phyloP scores from a whole-genome alignment of 129 eudicot genomes.

The Mikania micrantha region DNA sequence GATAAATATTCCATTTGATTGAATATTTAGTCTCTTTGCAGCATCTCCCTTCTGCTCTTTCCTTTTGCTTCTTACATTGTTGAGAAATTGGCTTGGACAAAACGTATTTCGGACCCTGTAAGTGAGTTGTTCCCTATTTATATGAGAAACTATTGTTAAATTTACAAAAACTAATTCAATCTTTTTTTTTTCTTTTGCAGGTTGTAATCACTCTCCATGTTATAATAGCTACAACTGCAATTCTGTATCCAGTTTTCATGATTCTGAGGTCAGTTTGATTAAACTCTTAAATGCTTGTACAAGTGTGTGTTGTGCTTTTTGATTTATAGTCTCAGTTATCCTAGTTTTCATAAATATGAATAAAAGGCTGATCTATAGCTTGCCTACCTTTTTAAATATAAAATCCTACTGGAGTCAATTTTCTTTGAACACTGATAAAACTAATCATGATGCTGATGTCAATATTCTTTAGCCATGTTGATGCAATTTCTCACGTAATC shows the following conservation, averaged over 20 bases:
- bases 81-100: conserved; percentile 66
- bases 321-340: background rate
- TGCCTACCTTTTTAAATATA: background rate
- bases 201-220: conserved; percentile 52
- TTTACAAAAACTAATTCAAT: background rate
- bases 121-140: conserved; percentile 17
- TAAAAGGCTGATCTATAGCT: background rate
- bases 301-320: background rate
- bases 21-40: conserved; percentile 29
- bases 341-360: background rate
- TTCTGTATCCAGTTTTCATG: conserved; percentile 68
- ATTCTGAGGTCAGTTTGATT: conserved; percentile 55
- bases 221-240: conserved; percentile 42
- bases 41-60: conserved; percentile 60
- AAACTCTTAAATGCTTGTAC: background rate
- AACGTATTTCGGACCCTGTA: conserved; percentile 58
- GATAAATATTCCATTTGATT: background rate
- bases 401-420: background rate
- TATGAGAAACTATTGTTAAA: background rate
- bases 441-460: background rate
- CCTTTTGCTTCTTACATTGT: conserved; percentile 74
- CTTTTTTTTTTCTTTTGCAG: conserved; percentile 38
- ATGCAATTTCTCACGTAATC: no score
- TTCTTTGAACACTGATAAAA: background rate
- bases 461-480: background rate